Evolutionary conservation across 192 early-diverging fungal species (phyloP).

Genomic region (Coemansia sp.): DNA sequence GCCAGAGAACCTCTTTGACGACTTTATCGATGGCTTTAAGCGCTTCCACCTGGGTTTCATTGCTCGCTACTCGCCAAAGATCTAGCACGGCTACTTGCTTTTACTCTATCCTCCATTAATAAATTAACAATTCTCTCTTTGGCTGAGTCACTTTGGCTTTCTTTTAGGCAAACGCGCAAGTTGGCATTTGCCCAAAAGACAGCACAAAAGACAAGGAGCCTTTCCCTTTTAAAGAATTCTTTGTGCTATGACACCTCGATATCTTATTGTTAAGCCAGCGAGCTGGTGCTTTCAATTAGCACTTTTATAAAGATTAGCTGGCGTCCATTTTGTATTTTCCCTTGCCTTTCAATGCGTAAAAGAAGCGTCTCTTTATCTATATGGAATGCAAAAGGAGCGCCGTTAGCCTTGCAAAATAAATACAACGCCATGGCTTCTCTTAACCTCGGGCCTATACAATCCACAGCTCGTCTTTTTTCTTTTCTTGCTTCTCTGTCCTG

Average conservation of each 20-base stretch:
- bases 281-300: background rate
- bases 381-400: background rate
- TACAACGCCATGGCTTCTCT: background rate
- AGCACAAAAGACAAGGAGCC: background rate
- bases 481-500: background rate
- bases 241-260: conserved; percentile 10
- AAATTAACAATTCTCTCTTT: background rate
- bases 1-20: conserved; percentile 90
- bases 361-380: background rate
- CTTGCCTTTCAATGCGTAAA: background rate
- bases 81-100: conserved; percentile 7
- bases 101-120: background rate
- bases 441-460: background rate
- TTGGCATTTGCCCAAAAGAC: background rate
- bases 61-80: conserved; percentile 59
- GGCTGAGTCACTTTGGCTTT: background rate
- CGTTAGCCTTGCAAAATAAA: background rate
- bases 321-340: background rate
- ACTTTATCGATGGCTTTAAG: conserved; percentile 76
- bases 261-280: background rate
- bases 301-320: background rate
- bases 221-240: background rate
- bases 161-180: background rate
- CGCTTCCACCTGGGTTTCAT: conserved; percentile 87
- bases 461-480: background rate